Percentiles rank a stretch among this genome's conserved stretches.
These are phyloP conservation scores for Talaromyces liani DNA, from an alignment of 495 filamentous ascomycete genomes.

Conservation along the genomic window DNA sequence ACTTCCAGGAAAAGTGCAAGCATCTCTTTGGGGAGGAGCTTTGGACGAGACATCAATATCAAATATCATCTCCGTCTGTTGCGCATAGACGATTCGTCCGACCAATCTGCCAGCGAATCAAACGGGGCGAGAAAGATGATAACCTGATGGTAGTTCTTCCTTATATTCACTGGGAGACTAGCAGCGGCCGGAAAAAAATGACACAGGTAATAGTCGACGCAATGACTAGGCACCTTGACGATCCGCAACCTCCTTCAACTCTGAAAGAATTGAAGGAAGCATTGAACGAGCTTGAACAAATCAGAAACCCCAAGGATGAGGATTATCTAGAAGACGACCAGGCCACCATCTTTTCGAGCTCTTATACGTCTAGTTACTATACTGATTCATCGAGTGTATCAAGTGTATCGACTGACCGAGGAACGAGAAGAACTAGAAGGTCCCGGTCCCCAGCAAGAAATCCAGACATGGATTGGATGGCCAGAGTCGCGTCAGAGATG, in stretches of 20 bases:
- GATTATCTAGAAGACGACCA: not conserved
- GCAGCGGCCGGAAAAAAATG: conserved; percentile 2
- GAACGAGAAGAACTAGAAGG: not conserved
- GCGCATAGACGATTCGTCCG: conserved; percentile 5
- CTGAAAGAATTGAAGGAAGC: not conserved
- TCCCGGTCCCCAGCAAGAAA: not conserved
- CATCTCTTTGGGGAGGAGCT: conserved; percentile 4
- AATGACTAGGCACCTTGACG: not conserved
- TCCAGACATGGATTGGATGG: not conserved
- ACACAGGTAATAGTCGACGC: not conserved
- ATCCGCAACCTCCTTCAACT: not conserved
- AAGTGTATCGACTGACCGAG: not conserved
- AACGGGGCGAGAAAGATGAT: not conserved
- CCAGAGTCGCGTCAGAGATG: not conserved
- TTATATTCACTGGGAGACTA: conserved; percentile 4
- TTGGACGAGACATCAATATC: conserved; percentile 5
- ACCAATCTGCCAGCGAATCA: conserved; percentile 2
- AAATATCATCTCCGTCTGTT: conserved; percentile 4
- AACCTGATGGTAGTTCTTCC: conserved; percentile 3
- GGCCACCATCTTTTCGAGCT: not conserved
- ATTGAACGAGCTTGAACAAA: not conserved
- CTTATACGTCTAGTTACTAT: not conserved
- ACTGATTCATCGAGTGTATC: not conserved
- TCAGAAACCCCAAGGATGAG: not conserved
- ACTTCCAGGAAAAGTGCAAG: conserved; percentile 5